These are phyloP conservation scores for Phialocephala subalpina DNA, from an alignment of 2,329 filamentous ascomycete species.

Conservation along the genomic window DNA sequence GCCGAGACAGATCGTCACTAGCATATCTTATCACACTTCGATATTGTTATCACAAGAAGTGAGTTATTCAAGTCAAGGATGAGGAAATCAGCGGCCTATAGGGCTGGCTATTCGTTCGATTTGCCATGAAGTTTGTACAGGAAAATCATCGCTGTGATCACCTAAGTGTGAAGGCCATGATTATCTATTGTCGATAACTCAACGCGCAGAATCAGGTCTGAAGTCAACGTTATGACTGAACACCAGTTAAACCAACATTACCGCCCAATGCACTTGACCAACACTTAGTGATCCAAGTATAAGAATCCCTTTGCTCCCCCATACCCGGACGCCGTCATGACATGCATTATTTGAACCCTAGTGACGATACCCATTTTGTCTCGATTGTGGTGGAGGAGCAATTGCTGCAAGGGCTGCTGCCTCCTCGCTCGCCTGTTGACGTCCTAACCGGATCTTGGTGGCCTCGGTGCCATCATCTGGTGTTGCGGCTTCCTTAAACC, in stretches of 20 bases:
- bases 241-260: constrained; percentile 35
- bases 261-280: constrained; percentile 32
- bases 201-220: constrained; percentile 25
- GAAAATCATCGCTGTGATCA: constrained; percentile 16
- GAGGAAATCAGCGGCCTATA: neutral
- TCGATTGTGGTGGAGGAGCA: constrained; percentile 22
- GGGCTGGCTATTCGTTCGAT: neutral
- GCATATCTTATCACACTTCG: constrained; percentile 5
- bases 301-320: constrained; percentile 35
- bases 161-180: constrained; percentile 16
- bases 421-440: constrained; percentile 35
- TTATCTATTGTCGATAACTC: constrained; percentile 22
- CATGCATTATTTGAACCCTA: constrained; percentile 39
- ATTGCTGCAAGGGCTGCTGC: constrained; percentile 25
- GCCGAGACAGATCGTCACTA: constrained; percentile 5
- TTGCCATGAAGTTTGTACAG: neutral
- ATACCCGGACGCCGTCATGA: constrained; percentile 42
- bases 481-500: constrained; percentile 70
- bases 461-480: constrained; percentile 75
- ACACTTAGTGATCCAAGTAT: constrained; percentile 35
- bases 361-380: constrained; percentile 40
- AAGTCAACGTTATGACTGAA: constrained; percentile 24
- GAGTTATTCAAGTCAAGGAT: neutral
- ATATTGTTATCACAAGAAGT: neutral
- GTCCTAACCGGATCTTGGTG: constrained; percentile 62